Evolutionary conservation across 2,329 filamentous ascomycete genomes (phyloP).

Genomic region (Westerdykella sp.): DNA sequence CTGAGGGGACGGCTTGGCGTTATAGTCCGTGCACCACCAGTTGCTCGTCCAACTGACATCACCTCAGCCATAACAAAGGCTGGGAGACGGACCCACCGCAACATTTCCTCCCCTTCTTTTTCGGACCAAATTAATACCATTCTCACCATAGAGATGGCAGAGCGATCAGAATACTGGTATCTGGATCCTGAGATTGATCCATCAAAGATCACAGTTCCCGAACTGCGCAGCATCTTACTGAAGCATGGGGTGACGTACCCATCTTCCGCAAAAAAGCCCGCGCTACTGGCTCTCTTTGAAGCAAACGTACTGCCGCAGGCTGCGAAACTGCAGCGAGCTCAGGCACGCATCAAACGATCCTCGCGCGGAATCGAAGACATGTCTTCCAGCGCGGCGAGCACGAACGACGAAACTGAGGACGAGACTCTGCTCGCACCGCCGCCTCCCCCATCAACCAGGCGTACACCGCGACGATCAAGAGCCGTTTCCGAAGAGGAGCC

Average conservation of each 20-base stretch:
- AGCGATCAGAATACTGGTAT: constrained; percentile 49
- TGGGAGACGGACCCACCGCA: not conserved
- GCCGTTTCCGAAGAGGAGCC: constrained; percentile 36
- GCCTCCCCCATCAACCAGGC: constrained; percentile 29
- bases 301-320: constrained; percentile 72
- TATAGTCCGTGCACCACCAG: not conserved
- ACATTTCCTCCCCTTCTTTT: not conserved
- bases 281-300: constrained; percentile 79
- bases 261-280: constrained; percentile 82
- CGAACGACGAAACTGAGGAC: constrained; percentile 50
- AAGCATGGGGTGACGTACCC: constrained; percentile 81
- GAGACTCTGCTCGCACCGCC: constrained; percentile 41
- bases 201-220: constrained; percentile 73
- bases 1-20: not conserved
- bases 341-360: constrained; percentile 74
- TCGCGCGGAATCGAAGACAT: constrained; percentile 75
- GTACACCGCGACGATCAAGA: constrained; percentile 32
- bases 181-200: constrained; percentile 84
- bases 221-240: constrained; percentile 84
- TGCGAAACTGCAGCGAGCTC: constrained; percentile 65
- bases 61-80: not conserved
- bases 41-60: not conserved
- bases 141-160: not conserved
- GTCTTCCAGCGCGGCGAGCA: constrained; percentile 59
- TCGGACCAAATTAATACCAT: not conserved